A percentile compares a stretch with the other conserved stretches of the same genome.
Evolutionary conservation across 1,284 basidiomycete genomes (phyloP).

Genomic region (Gastroboletus turbinatus): DNA sequence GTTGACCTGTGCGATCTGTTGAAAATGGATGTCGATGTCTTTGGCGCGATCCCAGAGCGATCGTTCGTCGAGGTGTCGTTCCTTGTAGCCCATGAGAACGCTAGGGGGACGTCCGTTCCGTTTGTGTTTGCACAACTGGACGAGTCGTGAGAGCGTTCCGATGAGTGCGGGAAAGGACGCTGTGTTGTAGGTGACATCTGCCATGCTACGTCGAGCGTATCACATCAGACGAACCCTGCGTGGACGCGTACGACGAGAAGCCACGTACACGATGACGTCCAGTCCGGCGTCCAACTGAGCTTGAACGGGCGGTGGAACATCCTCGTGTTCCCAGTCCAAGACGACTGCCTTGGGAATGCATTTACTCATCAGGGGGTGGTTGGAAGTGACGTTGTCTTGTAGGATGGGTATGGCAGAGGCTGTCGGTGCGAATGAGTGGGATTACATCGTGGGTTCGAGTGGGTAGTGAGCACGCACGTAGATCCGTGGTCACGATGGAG

Average conservation of each 20-base stretch:
- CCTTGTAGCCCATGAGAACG: conserved; percentile 79
- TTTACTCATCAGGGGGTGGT: conserved; percentile 20
- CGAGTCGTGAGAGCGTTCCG: conserved; percentile 50
- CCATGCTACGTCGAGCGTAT: conserved; percentile 55
- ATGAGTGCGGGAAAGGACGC: conserved; percentile 73
- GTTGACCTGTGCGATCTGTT: conserved; percentile 49
- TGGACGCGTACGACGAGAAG: not conserved
- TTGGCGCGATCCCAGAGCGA: conserved; percentile 65
- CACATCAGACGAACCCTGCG: not conserved
- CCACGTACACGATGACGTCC: conserved; percentile 56
- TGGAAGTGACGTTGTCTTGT: too few relatives aligned
- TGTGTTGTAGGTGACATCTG: conserved; percentile 89
- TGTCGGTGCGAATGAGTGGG: conserved; percentile 29
- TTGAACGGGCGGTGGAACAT: conserved; percentile 49
- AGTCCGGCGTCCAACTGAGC: conserved; percentile 42
- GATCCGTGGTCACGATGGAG: conserved; percentile 67
- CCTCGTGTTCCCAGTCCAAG: conserved; percentile 73
- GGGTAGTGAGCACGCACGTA: conserved; percentile 48
- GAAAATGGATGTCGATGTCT: conserved; percentile 51
- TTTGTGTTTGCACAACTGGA: conserved; percentile 29
- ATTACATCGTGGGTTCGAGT: not conserved
- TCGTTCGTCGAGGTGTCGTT: conserved; percentile 73
- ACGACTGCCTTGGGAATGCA: conserved; percentile 44
- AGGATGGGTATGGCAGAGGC: conserved; percentile 31
- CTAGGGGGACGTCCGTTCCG: conserved; percentile 36